Conservation (phyloP, 495 filamentous ascomycete species). For the Aspergillus asperescens region DNA sequence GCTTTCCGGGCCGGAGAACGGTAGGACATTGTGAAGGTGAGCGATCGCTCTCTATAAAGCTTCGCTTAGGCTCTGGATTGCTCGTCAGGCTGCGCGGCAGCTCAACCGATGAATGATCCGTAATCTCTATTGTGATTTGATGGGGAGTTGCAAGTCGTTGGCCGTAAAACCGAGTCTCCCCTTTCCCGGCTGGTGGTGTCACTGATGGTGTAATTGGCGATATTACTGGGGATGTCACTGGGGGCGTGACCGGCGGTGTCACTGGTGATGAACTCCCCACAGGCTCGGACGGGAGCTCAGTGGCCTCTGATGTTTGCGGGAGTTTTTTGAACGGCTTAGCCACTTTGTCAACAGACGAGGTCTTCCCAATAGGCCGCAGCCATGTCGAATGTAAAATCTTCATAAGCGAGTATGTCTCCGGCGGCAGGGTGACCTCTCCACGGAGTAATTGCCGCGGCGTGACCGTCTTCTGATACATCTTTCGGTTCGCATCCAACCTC, state of each 20-base stretch:
- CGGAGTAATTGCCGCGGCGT: slow-evolving; percentile 72
- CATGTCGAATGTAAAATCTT: slow-evolving; percentile 10
- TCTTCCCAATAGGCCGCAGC: background rate
- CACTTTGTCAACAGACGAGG: background rate
- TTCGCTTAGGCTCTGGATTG: background rate
- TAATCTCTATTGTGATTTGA: slow-evolving; percentile 2
- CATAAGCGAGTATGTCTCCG: slow-evolving; percentile 71
- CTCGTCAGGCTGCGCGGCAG: background rate
- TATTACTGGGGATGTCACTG: too few species aligned
- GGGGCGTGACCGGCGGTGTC: background rate
- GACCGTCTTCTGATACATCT: slow-evolving; percentile 73
- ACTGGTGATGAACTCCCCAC: background rate
- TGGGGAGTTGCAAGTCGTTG: background rate
- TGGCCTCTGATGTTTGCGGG: background rate
- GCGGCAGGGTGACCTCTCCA: slow-evolving; percentile 70
- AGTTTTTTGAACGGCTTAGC: background rate
- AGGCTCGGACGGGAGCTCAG: background rate
- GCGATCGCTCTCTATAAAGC: too few species aligned
- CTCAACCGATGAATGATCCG: background rate
- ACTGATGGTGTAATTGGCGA: background rate
- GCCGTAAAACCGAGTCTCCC: background rate
- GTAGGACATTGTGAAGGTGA: too few species aligned
- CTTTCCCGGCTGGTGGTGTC: background rate
- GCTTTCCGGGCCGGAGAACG: background rate
- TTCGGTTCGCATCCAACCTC: slow-evolving; percentile 83